Evolutionary conservation across 805 yeast genomes (phyloP).

Genomic region (Lipomyces mesembrius): DNA sequence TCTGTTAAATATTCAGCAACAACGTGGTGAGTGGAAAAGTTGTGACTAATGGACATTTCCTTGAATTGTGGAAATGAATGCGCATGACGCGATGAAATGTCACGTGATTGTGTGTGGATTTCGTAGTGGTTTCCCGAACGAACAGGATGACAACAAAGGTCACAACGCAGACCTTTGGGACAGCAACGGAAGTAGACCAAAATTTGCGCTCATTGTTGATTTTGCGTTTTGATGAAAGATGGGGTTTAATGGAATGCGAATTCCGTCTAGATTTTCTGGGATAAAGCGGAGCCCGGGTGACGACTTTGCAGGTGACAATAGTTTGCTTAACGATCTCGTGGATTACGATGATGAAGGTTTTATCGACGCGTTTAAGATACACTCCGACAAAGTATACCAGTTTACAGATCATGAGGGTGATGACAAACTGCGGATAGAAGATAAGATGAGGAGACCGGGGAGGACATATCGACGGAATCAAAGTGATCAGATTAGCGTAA

Average conservation of each 20-base stretch:
- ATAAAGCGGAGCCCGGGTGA: neutral
- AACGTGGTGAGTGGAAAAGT: neutral
- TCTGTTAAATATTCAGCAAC: neutral
- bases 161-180: neutral
- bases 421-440: neutral
- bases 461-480: slow-evolving; percentile 4
- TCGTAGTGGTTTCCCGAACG: neutral
- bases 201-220: neutral
- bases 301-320: neutral
- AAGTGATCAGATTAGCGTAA: slow-evolving; percentile 13
- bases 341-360: neutral
- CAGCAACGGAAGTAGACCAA: neutral
- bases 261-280: slow-evolving; percentile 4
- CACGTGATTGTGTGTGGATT: neutral
- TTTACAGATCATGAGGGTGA: neutral
- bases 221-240: neutral
- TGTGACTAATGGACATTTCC: neutral
- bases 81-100: neutral
- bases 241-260: neutral
- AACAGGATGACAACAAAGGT: neutral
- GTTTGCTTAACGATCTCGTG: neutral
- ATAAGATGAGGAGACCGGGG: neutral
- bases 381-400: neutral
- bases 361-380: neutral
- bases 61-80: neutral